Conservation (phyloP, 2,329 filamentous ascomycete genomes). For the Lachnellula suecica region DNA sequence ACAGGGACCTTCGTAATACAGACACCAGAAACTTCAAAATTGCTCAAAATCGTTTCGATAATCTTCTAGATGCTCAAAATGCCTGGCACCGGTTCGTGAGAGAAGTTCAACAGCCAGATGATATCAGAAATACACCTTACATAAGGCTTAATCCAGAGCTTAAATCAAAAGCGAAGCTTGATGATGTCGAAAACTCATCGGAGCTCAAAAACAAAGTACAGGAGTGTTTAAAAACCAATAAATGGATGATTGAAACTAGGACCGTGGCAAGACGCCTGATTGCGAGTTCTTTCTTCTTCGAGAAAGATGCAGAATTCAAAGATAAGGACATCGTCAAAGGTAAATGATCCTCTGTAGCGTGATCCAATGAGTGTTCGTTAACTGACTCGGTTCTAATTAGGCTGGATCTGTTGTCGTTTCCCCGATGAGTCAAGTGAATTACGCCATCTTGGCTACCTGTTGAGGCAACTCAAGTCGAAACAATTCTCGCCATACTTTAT, state of each 20-base stretch:
- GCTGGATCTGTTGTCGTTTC: background rate
- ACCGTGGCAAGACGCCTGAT: background rate
- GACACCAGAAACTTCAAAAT: no score
- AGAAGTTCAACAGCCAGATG: background rate
- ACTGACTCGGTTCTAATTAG: background rate
- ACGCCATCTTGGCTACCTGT: no score
- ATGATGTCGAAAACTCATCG: background rate
- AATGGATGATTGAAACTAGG: background rate
- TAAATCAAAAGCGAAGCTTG: background rate
- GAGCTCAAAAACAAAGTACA: background rate
- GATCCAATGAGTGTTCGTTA: background rate
- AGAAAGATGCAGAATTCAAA: slow-evolving; percentile 1
- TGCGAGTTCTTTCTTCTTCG: slow-evolving; percentile 5
- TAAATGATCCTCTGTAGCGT: background rate
- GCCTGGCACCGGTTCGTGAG: slow-evolving; percentile 1
- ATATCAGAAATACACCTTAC: background rate
- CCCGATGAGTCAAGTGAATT: no score
- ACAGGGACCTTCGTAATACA: background rate
- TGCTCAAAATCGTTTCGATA: background rate
- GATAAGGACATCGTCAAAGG: background rate
- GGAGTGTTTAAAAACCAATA: background rate
- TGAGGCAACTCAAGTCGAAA: no score
- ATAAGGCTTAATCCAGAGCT: slow-evolving; percentile 4
- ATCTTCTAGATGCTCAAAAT: background rate
- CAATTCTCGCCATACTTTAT: no score